Base-by-base conservation (phyloP, 768 basidiomycete species). In the Rhodotorula taiwanensis region DNA sequence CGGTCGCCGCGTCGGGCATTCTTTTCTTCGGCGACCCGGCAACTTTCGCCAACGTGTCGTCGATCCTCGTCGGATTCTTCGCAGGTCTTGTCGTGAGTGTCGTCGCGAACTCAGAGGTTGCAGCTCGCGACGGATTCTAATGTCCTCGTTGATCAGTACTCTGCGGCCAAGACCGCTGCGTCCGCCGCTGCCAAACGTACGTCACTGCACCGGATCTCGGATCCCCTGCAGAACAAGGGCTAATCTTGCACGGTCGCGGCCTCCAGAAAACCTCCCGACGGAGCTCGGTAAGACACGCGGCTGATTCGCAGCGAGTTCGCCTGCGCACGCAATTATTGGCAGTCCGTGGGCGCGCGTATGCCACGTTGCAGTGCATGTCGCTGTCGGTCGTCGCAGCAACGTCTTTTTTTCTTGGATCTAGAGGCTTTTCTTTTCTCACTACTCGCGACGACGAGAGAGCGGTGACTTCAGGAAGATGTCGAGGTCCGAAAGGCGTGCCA, bases 1-100 rank as follows among this genome's bases (percentile, higher is more conserved):
- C 95, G 42, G 91, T 99, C 52, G 95, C 95, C 11, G 93, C 91
- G 20, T 95, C 92, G n/a, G 95, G 95, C 28, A 89, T 99, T 86
- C 76, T 99, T 64, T 95, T 95, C 78, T 95, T 95, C 74, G 91
- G 90, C 47, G 93, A 99, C 75, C 77, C 84, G 30, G 86, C 89
- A 49, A 95, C 89, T 13, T 74, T 86, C 54, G 88, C 92, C 48
- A 93, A 89, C 23, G 86, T 97, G 52, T 86, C 87, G 16, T 91
- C 92, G 39, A 84, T 99, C 58, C 77, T 80, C 2, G 82, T 88
- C 49, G 95, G 95, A 5, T 97, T 97, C 77, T 27, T 70, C 34
- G 65, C 72, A 9, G 71, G 72, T 4, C 48, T 69, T 3, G 60
- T 60, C 25, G 53, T 54, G 8, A 25, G 53, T 54, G 2, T 39